phyloP scores from a whole-genome alignment of 495 filamentous ascomycete genomes.

The Xylaria sp. region DNA sequence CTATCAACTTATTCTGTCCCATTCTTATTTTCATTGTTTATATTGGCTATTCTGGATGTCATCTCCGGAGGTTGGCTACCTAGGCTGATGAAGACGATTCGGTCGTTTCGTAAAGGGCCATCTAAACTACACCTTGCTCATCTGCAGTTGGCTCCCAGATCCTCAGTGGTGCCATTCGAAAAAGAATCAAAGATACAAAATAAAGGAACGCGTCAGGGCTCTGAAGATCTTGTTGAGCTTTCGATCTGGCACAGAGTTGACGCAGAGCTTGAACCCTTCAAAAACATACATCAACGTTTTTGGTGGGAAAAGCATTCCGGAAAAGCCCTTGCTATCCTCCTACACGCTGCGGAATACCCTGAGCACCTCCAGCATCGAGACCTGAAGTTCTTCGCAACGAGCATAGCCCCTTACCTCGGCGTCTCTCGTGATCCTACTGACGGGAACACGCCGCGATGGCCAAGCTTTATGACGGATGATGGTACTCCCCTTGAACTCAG shows the following conservation, averaged over 20 bases:
- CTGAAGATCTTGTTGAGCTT: not conserved
- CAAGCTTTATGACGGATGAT: slow-evolving; percentile 51
- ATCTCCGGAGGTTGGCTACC: slow-evolving; percentile 3
- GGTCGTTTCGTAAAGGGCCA: not conserved
- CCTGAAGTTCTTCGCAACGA: slow-evolving; percentile 27
- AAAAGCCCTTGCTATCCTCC: slow-evolving; percentile 28
- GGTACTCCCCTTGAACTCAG: slow-evolving; percentile 46
- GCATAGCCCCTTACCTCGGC: slow-evolving; percentile 21
- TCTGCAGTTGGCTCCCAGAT: not conserved
- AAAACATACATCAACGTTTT: slow-evolving; percentile 17
- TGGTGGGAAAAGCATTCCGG: slow-evolving; percentile 29
- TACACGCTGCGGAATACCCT: slow-evolving; percentile 28
- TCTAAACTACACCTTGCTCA: slow-evolving; percentile 3
- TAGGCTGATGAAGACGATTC: slow-evolving; percentile 2
- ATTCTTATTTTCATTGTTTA: slow-evolving; percentile 1
- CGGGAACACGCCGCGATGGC: slow-evolving; percentile 31
- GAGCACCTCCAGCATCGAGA: slow-evolving; percentile 22
- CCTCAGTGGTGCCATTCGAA: not conserved
- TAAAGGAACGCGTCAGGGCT: not conserved
- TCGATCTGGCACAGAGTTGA: slow-evolving; percentile 4
- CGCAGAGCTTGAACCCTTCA: not conserved
- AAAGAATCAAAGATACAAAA: not conserved
- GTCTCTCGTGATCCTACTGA: slow-evolving; percentile 14
- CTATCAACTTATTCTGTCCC: not conserved
- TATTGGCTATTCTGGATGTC: not conserved